Evolutionary conservation across 2,329 filamentous ascomycete genomes (phyloP).

Genomic region (Elsinoe fawcettii): DNA sequence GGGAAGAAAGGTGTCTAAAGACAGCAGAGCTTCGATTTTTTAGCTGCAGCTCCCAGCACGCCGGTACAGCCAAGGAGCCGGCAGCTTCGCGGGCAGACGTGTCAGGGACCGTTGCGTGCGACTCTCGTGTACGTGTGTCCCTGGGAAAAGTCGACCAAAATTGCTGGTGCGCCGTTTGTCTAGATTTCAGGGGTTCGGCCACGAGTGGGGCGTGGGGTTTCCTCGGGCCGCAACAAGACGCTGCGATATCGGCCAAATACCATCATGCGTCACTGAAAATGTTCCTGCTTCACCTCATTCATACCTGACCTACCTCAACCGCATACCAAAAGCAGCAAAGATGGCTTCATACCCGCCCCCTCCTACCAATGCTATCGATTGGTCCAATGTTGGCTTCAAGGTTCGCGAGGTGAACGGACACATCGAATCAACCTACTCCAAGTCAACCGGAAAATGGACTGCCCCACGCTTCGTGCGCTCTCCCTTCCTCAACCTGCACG

Average conservation of each 20-base stretch:
- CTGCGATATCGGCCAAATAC: neutral
- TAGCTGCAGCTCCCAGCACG: constrained; percentile 12
- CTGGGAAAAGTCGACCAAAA: neutral
- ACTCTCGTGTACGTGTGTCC: neutral
- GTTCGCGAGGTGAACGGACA: constrained; percentile 82
- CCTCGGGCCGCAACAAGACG: neutral
- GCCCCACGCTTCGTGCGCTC: constrained; percentile 70
- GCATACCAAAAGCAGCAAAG: constrained; percentile 20
- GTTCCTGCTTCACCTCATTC: neutral
- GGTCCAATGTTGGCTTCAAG: constrained; percentile 86
- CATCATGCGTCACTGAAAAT: constrained; percentile 8
- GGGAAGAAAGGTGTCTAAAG: neutral
- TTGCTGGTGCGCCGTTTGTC: constrained; percentile 4
- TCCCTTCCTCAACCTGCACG: constrained; percentile 81
- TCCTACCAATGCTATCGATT: constrained; percentile 78
- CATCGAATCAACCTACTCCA: constrained; percentile 77
- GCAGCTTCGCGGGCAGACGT: neutral
- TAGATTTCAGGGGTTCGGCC: neutral
- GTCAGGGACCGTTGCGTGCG: constrained; percentile 12
- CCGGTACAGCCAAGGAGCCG: constrained; percentile 9
- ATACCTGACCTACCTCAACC: neutral
- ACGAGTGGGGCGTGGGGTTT: neutral
- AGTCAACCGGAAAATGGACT: constrained; percentile 67
- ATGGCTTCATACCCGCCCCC: constrained; percentile 59
- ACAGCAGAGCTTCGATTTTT: constrained; percentile 9